Evolutionary conservation across 225 moss, liverwort and hornwort species (phyloP), one percentile per base, ranked within the genome.

Genomic region (Polytrichum commune): DNA sequence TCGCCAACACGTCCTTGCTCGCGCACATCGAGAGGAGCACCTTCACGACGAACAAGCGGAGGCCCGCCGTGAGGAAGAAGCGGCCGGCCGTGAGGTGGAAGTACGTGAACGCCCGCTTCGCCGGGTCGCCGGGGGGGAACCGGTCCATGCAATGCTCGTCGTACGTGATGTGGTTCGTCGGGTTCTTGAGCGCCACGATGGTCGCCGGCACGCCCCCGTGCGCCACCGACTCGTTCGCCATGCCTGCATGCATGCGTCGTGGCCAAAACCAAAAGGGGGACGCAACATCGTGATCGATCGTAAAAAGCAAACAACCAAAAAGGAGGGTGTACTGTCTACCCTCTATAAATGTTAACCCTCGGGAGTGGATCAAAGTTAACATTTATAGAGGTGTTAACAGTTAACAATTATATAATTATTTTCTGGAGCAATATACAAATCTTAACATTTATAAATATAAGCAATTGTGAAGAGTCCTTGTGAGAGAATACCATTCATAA

Each of bases 1-100:
- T 69, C 0, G 83, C 86, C 16, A 86, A 67, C 4, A 86, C 75
- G 0, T 86, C 86, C 71, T 75, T 80, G 33, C 86, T 86, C 7
- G 86, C 83, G 1, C 80, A 80, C 86, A 86, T 86, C 1, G 86
- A 86, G 6, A 86, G n/a, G 19, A 83, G 70, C 3, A 83, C 75
- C 55, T 86, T 86, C 62, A 70, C 73, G 24, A 80, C 0, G 33
- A 83, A 73, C 18, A 86, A 68, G 0, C 77, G 57, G 28, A 86
- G 53, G 2, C 82, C 86, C 0, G 73, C 35, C 0, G 80, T 67
- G 0, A 82, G 73, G 18, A 86, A 77, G n/a, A 83, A 83, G 0
- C 75, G 71, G 0, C 77, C 77, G 5, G 83, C 64, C 0, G 86
- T 71, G 46, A 86, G 67, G 27, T 75, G 73, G 67, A 86, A 87